These are phyloP conservation scores for Boletus sp. DNA, from an alignment of 768 basidiomycete genomes.

Conservation along the genomic window DNA sequence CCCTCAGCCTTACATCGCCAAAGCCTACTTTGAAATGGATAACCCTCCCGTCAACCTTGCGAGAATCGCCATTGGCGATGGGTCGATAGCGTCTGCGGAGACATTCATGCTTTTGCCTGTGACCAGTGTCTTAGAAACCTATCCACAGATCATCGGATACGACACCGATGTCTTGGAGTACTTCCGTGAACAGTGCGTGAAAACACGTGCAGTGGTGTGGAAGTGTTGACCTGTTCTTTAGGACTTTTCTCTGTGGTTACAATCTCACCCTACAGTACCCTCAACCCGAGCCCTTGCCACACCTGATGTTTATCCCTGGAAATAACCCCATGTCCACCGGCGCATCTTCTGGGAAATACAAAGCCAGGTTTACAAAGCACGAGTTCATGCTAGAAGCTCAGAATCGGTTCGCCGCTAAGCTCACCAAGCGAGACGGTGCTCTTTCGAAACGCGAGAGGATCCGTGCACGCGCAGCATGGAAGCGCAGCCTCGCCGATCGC, in stretches of 20 bases:
- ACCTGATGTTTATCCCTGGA: slow-evolving; percentile 19
- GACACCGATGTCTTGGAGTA: slow-evolving; percentile 63
- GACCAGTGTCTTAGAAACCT: slow-evolving; percentile 63
- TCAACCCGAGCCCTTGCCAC: slow-evolving; percentile 50
- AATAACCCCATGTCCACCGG: neutral
- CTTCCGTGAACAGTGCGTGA: slow-evolving; percentile 62
- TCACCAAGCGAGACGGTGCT: slow-evolving; percentile 21
- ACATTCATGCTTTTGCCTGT: slow-evolving; percentile 54
- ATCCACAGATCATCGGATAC: slow-evolving; percentile 74
- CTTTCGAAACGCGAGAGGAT: slow-evolving; percentile 25
- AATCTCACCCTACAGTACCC: slow-evolving; percentile 70
- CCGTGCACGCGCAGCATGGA: slow-evolving; percentile 31
- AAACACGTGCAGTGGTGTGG: neutral
- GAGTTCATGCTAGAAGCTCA: slow-evolving; percentile 21
- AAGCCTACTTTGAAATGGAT: slow-evolving; percentile 60
- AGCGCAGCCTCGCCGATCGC: slow-evolving; percentile 45
- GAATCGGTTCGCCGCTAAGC: slow-evolving; percentile 18
- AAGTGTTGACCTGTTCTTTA: slow-evolving; percentile 24
- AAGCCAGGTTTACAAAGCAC: slow-evolving; percentile 13
- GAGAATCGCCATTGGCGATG: slow-evolving; percentile 71
- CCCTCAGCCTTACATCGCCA: slow-evolving; percentile 67
- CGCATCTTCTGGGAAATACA: slow-evolving; percentile 15
- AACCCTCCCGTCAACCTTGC: slow-evolving; percentile 66
- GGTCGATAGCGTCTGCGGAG: slow-evolving; percentile 48
- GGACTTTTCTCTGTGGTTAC: slow-evolving; percentile 59